Percentiles rank a stretch among this genome's conserved stretches.
Conservation (phyloP, 148 eudicot genomes). For the Vaccinium vitisidaea region DNA sequence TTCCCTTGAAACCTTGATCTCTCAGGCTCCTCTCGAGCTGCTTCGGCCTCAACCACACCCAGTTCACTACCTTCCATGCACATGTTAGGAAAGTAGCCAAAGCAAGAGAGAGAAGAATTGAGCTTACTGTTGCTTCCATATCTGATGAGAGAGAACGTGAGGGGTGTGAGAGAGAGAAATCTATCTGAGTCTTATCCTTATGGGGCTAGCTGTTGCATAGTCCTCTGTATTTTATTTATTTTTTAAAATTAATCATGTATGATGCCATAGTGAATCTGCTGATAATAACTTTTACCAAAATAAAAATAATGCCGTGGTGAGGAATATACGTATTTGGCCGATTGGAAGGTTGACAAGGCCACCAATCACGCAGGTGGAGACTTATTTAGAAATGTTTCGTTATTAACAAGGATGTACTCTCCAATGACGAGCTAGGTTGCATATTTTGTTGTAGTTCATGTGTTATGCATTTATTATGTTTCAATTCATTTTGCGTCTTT, state of each 20-base stretch:
- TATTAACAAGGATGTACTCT: no score
- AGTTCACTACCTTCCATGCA: conserved; percentile 20
- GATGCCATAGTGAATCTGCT: not conserved
- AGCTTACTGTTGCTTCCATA: conserved; percentile 14
- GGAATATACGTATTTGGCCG: not conserved
- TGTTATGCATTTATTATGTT: not conserved
- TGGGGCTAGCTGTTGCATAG: not conserved
- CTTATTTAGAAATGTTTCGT: not conserved
- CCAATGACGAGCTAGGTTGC: no score
- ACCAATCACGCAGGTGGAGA: not conserved
- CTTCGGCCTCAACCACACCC: conserved; percentile 35
- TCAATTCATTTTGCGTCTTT: not conserved
- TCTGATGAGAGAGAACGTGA: not conserved
- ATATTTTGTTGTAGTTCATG: not conserved
- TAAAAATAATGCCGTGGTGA: no score
- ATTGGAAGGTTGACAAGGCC: not conserved
- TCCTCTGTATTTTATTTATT: no score
- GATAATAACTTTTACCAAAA: no score
- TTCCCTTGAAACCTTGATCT: conserved; percentile 35
- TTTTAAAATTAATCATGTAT: no score
- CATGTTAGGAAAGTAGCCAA: conserved; percentile 1
- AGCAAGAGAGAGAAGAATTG: conserved; percentile 7
- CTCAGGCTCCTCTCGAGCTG: conserved; percentile 27
- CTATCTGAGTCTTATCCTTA: not conserved
- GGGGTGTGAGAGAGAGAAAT: not conserved